A percentile compares a stretch with the other conserved stretches of the same genome.
These are phyloP conservation scores for Lolium multiflorum DNA, from an alignment of 176 grass and related monocot species.

Conservation along the genomic window DNA sequence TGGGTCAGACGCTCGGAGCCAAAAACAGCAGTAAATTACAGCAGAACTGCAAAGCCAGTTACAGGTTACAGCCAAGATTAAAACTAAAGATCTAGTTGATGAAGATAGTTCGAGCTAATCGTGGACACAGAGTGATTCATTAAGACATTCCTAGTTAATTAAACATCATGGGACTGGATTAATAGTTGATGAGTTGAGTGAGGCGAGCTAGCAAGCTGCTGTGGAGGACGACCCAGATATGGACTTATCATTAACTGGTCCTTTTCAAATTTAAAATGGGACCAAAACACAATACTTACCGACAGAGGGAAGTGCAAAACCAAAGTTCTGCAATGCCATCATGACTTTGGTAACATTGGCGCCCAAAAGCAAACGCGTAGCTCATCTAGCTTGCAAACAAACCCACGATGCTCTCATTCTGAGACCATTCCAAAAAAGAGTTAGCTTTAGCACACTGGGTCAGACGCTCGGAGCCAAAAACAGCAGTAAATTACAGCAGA, in stretches of 20 bases:
- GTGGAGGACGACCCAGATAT: conserved; percentile 77
- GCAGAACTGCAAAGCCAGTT: neutral
- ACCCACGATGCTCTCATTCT: conserved; percentile 14
- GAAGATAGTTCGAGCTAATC: neutral
- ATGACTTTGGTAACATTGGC: conserved; percentile 49
- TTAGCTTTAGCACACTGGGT: neutral
- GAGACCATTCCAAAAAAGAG: conserved; percentile 44
- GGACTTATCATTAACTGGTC: neutral
- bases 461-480: conserved; percentile 14
- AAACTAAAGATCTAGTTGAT: neutral
- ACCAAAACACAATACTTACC: neutral
- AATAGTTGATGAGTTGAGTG: neutral
- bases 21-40: neutral
- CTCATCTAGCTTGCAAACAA: conserved; percentile 24
- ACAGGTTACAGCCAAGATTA: neutral
- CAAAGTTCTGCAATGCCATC: conserved; percentile 8
- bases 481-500: neutral
- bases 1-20: conserved; percentile 10
- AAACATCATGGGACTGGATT: neutral
- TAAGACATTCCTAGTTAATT: conserved; percentile 5
- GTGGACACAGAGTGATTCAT: conserved; percentile 6
- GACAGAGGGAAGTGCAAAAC: conserved; percentile 14
- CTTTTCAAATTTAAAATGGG: neutral
- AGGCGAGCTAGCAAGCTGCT: conserved; percentile 45
- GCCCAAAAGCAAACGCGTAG: conserved; percentile 34